Evolutionary conservation across 345 rosid species (phyloP), one percentile per base, ranked within the genome.

Genomic region (Geranium rotundifolium): DNA sequence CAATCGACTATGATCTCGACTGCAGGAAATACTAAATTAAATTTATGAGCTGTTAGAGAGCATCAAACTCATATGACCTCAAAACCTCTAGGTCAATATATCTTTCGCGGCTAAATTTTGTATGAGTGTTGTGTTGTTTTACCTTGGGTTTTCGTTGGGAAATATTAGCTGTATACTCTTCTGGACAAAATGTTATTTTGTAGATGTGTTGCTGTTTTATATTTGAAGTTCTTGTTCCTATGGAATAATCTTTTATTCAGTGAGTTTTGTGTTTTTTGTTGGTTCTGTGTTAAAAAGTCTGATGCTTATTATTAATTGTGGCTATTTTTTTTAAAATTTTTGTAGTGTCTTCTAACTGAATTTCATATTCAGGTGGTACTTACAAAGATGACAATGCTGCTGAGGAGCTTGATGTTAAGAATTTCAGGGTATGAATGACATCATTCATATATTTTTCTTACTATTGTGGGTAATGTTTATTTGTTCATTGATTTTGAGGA

Each of bases 21-120:
- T 75, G 83, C 83, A 84, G 84, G 84, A 73, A 73, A 63, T 78
- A 39, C 61, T 61, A 68, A 62, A 69, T 71, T 81, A 70, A 71
- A 69, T 76, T 76, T 74, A 82, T 78, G 81, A 75, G 84, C 80
- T 75, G 86, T 73, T 82, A 75, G 82, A 78, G 79, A 78, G 73
- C 76, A 69, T 65, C 70, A 63, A 77, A 75, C 68, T 62, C 71
- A 49, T 69, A 71, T 77, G 76, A 74, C 79, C 75, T 75, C 83
- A 73, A 79, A 67, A 54, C 70, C 57, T 75, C 71, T 84, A 81
- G 82, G 85, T 81, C 69, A 79, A 67, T 66, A 77, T 76, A 79
- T 74, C 73, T 17, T 23, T 37, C 49, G 41, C 19, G 15, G 16
- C 15, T 60, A 18, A 19, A n/a, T 37, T 10, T 4, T 23, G 27